Evolutionary conservation across 306 rosid genomes (phyloP), one percentile per base, ranked within the genome.

Genomic region (Bauhinia variegata): DNA sequence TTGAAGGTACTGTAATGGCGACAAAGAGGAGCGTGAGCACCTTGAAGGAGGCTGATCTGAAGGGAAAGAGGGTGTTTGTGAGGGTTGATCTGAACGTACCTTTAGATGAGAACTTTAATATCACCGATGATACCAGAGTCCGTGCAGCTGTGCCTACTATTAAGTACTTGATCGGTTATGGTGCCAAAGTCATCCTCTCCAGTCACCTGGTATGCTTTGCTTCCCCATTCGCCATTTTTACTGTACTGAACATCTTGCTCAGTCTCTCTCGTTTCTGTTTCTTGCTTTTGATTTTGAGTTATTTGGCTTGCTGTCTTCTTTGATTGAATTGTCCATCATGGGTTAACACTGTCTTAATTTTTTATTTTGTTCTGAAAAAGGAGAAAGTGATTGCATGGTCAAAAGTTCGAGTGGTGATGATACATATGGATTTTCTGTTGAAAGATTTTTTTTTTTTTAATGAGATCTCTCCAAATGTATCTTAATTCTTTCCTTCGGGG

Each of bases 41-140:
- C 6, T 75, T 92, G 81, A 92, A 84, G 74, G 95, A 85, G 80
- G 86, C 57, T 18, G 96, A 89, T 77, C 82, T 92, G 96, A 92
- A 92, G 76, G 96, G 92, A 36, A 92, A 92, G 80, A 84, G 83
- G 61, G 98, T 92, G 58, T 87, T 92, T 10, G 91, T 87, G 15
- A 89, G 98, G 73, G 98, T 79, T 47, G 98, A 92, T 89, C 92
- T 92, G 36, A 92, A 92, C 41, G 96, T 92, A 61, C 98, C 98
- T 56, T 81, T 92, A 85, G 95, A 89, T 73, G 98, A 89, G 17
- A 80, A 79, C 89, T 53, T 11, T 6, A 86, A 79, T 3, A 92
- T 92, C 86, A 92, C 98, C 30, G 98, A 92, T 73, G 98, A 92
- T 41, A 92, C 93, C 17, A 87, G 98, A 74, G 1, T 92, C 67